These are phyloP conservation scores for Papiliotrema nemorosa DNA, from an alignment of 1,284 basidiomycete species.

Conservation along the genomic window DNA sequence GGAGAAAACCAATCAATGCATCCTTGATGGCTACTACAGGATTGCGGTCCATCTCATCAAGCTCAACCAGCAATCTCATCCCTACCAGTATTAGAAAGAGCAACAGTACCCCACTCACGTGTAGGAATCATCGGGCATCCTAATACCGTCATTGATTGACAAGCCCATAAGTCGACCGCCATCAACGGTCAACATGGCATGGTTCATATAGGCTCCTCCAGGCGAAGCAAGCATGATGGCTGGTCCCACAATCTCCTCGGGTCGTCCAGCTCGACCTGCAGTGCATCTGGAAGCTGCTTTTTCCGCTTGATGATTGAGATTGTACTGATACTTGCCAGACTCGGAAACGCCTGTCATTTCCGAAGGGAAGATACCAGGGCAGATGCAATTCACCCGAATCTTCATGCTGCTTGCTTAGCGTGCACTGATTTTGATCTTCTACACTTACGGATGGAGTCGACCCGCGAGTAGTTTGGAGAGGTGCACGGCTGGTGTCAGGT, in stretches of 20 bases:
- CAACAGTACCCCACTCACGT: too few species aligned
- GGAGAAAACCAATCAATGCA: too few species aligned
- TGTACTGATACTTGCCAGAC: conserved; percentile 10
- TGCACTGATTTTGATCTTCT: too few species aligned
- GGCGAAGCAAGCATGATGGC: conserved; percentile 9
- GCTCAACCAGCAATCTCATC: too few species aligned
- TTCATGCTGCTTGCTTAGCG: conserved; percentile 22
- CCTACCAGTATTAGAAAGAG: too few species aligned
- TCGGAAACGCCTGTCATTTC: conserved; percentile 38
- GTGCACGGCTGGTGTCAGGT: conserved; percentile 20
- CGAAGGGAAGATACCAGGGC: conserved; percentile 38
- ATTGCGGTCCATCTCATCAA: too few species aligned
- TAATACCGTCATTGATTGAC: conserved; percentile 20
- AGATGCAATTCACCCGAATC: conserved; percentile 43
- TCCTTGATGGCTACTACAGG: too few species aligned
- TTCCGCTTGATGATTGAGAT: background rate
- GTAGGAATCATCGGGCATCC: conserved; percentile 10
- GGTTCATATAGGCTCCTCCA: conserved; percentile 15
- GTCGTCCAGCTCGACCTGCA: conserved; percentile 12
- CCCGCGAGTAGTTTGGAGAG: conserved; percentile 33
- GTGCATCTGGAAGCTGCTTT: conserved; percentile 14
- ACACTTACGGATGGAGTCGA: conserved; percentile 34
- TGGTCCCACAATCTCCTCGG: conserved; percentile 16
- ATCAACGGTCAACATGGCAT: conserved; percentile 15
- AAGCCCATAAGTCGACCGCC: conserved; percentile 17